phyloP scores from a whole-genome alignment of 2,329 filamentous ascomycete genomes.

The Penicillium crustosum region DNA sequence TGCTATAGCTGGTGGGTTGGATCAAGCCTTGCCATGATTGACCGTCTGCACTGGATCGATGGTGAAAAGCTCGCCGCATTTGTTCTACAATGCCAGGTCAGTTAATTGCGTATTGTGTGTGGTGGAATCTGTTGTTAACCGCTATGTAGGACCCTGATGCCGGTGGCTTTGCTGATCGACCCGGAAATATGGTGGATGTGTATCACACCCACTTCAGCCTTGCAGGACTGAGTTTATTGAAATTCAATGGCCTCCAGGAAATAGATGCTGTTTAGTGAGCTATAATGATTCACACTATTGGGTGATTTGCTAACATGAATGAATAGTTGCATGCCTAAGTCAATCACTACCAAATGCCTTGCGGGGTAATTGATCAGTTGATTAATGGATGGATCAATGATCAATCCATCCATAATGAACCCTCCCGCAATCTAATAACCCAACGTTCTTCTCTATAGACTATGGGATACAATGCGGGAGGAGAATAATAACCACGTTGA shows the following conservation, averaged over 20 bases:
- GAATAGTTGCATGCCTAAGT: slow-evolving; percentile 67
- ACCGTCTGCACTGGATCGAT: slow-evolving; percentile 89
- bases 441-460: slow-evolving; percentile 52
- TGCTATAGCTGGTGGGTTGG: slow-evolving; percentile 99
- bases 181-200: slow-evolving; percentile 93
- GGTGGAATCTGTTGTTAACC: slow-evolving; percentile 10
- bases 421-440: slow-evolving; percentile 73
- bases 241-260: slow-evolving; percentile 71
- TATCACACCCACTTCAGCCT: slow-evolving; percentile 92
- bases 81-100: slow-evolving; percentile 78
- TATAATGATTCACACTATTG: neutral
- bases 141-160: slow-evolving; percentile 64
- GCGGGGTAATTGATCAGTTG: slow-evolving; percentile 35
- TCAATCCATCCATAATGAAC: neutral
- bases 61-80: slow-evolving; percentile 73
- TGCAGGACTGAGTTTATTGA: slow-evolving; percentile 81
- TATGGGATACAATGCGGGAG: slow-evolving; percentile 71
- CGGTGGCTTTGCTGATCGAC: slow-evolving; percentile 86
- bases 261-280: slow-evolving; percentile 85
- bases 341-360: slow-evolving; percentile 61
- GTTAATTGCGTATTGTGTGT: slow-evolving; percentile 12
- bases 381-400: neutral
- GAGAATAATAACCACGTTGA: slow-evolving; percentile 49
- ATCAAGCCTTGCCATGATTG: slow-evolving; percentile 87
- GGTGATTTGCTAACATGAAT: slow-evolving; percentile 18